Evolutionary conservation across 345 rosid species (phyloP), one percentile per base, ranked within the genome.

Genomic region (Hibiscus mutabilis): DNA sequence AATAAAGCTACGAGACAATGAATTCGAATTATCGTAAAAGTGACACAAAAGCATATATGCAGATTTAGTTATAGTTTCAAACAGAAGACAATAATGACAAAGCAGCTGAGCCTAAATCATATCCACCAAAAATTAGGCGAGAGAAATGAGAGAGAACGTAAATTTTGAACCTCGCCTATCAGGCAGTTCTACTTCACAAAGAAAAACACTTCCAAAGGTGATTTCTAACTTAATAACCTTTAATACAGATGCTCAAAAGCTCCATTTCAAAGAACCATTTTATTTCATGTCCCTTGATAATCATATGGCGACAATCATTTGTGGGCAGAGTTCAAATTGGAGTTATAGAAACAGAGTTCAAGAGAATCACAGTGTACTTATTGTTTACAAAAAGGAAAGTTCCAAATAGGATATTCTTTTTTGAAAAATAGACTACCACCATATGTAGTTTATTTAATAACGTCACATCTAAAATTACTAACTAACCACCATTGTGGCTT

Each of bases 141-240:
- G 27, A 51, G 55, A 51, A 51, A 4, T 55, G 13, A 53, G 58
- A 53, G 58, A 53, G 6, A 52, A 53, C 58, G 8, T 19, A 51
- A 62, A 56, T 7, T 69, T 31, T 56, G 64, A 69, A 19, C 21
- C 96, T 88, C 70, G 86, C 94, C 88, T 89, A 76, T 91, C 89
- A 2, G 89, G 97, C 80, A 85, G 64, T 72, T 65, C 51, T 52
- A n/a, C n/a, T 52, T 52, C 57, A 52, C 57, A 2, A 7, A 52
- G 57, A 25, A 25, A 25, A 25, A 25, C 27, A 25, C 27, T 25
- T 25, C 27, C 1, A 25, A 25, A 25, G 27, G 27, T 25, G 27
- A 25, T 25, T 25, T 25, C 27, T 1, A 25, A 25, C 27, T 25
- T 25, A 25, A 25, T 25, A 25, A 25, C 1, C 27, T 25, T 25